Evolutionary conservation across 2,329 filamentous ascomycete genomes (phyloP), one percentile per base, ranked within the genome.

Genomic region (Beauveria asiatica): DNA sequence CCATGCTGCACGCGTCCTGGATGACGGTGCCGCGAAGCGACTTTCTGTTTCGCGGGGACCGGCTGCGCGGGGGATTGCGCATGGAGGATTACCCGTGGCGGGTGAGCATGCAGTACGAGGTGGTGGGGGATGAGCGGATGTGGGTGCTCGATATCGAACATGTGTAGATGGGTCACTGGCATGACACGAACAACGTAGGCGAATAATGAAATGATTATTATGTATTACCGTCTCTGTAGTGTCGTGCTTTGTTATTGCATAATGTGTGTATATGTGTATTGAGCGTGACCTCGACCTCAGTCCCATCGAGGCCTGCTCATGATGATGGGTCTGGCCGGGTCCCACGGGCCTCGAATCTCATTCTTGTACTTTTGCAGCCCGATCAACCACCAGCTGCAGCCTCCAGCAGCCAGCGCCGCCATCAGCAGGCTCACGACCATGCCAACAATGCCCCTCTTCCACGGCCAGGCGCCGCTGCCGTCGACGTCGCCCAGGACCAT

Each of bases 351-450:
- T 69, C 92, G 90, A 66, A 99, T 97, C 75, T 97, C 94, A 72
- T 97, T 97, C 79, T 99, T 99, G 75, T 97, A 99, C 76, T 96
- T 93, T 75, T 99, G 94, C 73, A 99, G 74, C 9, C 92, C 90
- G 69, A 99, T 97, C 64, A 99, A 76, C 92, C 94, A 97, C 93
- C 92, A 97, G 70, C 91, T 96, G 72, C 92, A 97, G 13, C 92
- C 88, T 1, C 93, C 94, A 85, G 97, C 96, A 2, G 86, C 86
- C 58, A 96, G 72, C 5, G 86, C 84, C 0, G 89, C 87, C 23
- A 91, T 78, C 10, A 93, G 68, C n/a, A 85, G 83, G 5, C 90
- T 90, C 6, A 96, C 77, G 1, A 93, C 72, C 64, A 90, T 86
- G 13, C 94, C 94, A 3, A 89, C 76, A 25, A 93, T 67, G 19